Conservation (phyloP, 352 stramenopile genomes). For the Phytophthora fragariaefolia region DNA sequence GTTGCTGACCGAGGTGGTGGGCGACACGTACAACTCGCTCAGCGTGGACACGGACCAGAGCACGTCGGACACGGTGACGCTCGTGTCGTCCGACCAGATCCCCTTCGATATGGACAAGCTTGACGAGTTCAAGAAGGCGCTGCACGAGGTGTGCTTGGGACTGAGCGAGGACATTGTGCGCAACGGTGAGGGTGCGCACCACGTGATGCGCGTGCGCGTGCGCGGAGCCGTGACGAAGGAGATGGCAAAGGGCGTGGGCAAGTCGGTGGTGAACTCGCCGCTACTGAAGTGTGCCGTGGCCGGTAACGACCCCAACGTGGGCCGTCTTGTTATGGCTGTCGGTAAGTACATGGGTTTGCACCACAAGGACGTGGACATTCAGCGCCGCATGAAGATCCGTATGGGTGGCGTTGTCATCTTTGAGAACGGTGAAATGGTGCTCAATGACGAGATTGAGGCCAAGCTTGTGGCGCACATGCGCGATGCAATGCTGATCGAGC, state of each 20-base stretch:
- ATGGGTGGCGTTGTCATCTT: slow-evolving; percentile 95
- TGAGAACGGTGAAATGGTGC: slow-evolving; percentile 94
- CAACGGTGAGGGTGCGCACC: slow-evolving; percentile 98
- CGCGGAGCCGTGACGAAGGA: slow-evolving; percentile 76
- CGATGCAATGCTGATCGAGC: slow-evolving; percentile 89
- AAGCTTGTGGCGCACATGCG: slow-evolving; percentile 96
- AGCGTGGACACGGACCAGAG: slow-evolving; percentile 98
- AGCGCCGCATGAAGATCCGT: slow-evolving; percentile 81
- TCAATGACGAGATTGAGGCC: slow-evolving; percentile 92
- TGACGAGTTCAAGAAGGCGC: slow-evolving; percentile 90
- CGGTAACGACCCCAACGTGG: slow-evolving; percentile 99
- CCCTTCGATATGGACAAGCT: slow-evolving; percentile 79
- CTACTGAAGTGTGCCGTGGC: slow-evolving; percentile 98
- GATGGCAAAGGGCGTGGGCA: slow-evolving; percentile 90
- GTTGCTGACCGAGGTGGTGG: slow-evolving; percentile 81
- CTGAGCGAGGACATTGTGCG: slow-evolving; percentile 98
- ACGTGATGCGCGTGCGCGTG: slow-evolving; percentile 97
- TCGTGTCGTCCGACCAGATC: slow-evolving; percentile 95
- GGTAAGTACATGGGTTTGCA: slow-evolving; percentile 97
- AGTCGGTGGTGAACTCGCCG: slow-evolving; percentile 94
- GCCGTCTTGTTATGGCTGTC: slow-evolving; percentile 95
- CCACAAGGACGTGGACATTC: slow-evolving; percentile 84
- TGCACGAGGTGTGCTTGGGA: slow-evolving; percentile 93
- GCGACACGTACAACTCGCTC: slow-evolving; percentile 93
- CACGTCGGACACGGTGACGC: slow-evolving; percentile 97